These are phyloP conservation scores for Pseudogymnoascus sp. DNA, from an alignment of 2,329 filamentous ascomycete genomes.

Conservation along the genomic window DNA sequence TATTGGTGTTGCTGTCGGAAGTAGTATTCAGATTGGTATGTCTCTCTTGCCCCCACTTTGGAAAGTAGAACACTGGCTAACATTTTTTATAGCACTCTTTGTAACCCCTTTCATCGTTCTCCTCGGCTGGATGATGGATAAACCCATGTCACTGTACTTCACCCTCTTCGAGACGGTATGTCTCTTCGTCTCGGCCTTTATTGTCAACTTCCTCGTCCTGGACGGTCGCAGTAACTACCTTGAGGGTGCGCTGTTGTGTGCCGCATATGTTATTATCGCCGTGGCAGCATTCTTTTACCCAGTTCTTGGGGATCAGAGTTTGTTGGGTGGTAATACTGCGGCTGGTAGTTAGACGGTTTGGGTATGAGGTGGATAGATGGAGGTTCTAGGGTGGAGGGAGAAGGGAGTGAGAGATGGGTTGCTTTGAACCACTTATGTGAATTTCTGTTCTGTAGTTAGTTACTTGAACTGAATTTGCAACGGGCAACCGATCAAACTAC, in stretches of 20 bases:
- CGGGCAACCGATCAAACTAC: neutral
- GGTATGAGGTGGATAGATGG: neutral
- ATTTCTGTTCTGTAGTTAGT: neutral
- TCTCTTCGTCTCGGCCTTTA: slow-evolving; percentile 74
- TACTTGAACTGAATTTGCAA: neutral
- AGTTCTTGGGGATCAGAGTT: slow-evolving; percentile 38
- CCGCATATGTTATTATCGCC: slow-evolving; percentile 59
- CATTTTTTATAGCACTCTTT: slow-evolving; percentile 45
- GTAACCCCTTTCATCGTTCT: slow-evolving; percentile 63
- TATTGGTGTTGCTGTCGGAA: slow-evolving; percentile 62
- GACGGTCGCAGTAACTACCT: slow-evolving; percentile 83
- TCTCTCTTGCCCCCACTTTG: neutral
- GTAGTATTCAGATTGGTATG: slow-evolving; percentile 57
- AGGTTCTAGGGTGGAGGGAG: neutral
- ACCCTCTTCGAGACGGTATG: slow-evolving; percentile 83
- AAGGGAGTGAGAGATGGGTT: neutral
- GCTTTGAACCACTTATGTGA: neutral
- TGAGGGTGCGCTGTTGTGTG: slow-evolving; percentile 62
- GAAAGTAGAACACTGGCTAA: no score
- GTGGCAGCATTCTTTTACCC: slow-evolving; percentile 62
- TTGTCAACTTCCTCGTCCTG: slow-evolving; percentile 80
- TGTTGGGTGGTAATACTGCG: slow-evolving; percentile 25
- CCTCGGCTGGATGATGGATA: slow-evolving; percentile 59
- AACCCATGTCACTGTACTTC: slow-evolving; percentile 74
- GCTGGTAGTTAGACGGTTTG: slow-evolving; percentile 17